Percentiles rank a stretch among this genome's conserved stretches.
Evolutionary conservation across 2,329 filamentous ascomycete species (phyloP).

Genomic region (Fusarium sp.): DNA sequence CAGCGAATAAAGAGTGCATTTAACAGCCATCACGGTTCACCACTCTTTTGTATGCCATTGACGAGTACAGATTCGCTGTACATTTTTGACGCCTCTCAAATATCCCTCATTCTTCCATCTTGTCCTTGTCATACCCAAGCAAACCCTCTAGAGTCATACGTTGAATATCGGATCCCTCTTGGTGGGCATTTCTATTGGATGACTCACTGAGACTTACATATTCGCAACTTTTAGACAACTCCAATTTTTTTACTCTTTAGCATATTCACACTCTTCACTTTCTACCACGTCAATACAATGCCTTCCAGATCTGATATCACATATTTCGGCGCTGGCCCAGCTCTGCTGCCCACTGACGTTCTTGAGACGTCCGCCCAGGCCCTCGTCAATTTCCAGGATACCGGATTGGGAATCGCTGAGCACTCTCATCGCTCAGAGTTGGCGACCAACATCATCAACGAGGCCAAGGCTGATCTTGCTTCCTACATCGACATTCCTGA

Average conservation of each 20-base stretch:
- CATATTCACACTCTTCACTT: conserved; percentile 21
- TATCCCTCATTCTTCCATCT: conserved; percentile 9
- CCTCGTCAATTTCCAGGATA: conserved; percentile 83
- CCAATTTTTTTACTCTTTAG: conserved; percentile 27
- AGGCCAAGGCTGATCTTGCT: conserved; percentile 79
- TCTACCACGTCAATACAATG: conserved; percentile 60
- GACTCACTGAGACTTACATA: conserved; percentile 34
- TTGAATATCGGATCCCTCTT: conserved; percentile 25
- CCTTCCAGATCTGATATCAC: conserved; percentile 78
- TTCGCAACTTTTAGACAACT: conserved; percentile 19
- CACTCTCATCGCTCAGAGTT: conserved; percentile 88
- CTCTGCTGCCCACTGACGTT: conserved; percentile 83
- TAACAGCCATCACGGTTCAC: conserved; percentile 20
- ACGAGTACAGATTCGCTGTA: background rate
- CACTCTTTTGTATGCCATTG: conserved; percentile 8
- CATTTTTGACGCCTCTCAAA: background rate
- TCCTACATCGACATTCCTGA: conserved; percentile 83
- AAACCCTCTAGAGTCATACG: conserved; percentile 27
- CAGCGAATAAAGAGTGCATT: conserved; percentile 36
- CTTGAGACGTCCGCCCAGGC: conserved; percentile 81
- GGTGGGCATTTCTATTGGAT: conserved; percentile 42
- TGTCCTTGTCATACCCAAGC: background rate
- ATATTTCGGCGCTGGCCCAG: conserved; percentile 92
- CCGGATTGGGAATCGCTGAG: conserved; percentile 87
- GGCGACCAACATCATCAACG: conserved; percentile 81